Percentiles rank a stretch among this genome's conserved stretches.
phyloP scores from a whole-genome alignment of 331 rosid genomes.

The Quercus tomentella region DNA sequence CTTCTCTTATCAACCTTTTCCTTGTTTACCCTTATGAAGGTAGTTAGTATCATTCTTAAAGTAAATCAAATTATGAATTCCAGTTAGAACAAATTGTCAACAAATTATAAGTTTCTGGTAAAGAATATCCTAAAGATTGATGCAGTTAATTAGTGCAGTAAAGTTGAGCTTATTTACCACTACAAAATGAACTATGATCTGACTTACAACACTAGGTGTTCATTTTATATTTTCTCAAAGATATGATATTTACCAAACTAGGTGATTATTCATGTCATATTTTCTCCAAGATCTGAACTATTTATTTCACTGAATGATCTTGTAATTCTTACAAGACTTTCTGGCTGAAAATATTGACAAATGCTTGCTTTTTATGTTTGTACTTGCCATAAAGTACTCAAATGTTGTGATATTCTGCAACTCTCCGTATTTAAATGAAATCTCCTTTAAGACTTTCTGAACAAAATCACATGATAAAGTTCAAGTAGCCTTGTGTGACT shows the following conservation, averaged over 20 bases:
- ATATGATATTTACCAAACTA: not conserved
- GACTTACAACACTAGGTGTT: not conserved
- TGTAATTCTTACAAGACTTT: not conserved
- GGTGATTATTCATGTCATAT: not conserved
- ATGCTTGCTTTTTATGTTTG: not conserved
- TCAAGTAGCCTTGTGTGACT: not conserved
- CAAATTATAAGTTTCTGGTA: not conserved
- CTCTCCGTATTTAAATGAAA: not conserved
- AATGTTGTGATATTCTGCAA: not conserved
- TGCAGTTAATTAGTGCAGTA: not conserved
- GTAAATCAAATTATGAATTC: not conserved
- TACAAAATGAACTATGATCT: not conserved
- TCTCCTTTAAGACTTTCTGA: not conserved
- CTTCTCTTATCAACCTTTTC: not conserved
- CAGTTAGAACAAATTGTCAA: not conserved
- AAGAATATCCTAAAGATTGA: not conserved
- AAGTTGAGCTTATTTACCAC: not conserved
- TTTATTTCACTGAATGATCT: not conserved
- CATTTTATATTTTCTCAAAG: not conserved
- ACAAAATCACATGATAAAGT: not conserved
- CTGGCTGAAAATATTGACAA: not conserved
- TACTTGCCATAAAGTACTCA: not conserved
- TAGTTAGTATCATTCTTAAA: not conserved
- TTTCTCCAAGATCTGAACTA: not conserved
- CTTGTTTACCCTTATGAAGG: not conserved